Evolutionary conservation across 768 basidiomycete genomes (phyloP), one percentile per base, ranked within the genome.

Genomic region (Lentinula sp.): DNA sequence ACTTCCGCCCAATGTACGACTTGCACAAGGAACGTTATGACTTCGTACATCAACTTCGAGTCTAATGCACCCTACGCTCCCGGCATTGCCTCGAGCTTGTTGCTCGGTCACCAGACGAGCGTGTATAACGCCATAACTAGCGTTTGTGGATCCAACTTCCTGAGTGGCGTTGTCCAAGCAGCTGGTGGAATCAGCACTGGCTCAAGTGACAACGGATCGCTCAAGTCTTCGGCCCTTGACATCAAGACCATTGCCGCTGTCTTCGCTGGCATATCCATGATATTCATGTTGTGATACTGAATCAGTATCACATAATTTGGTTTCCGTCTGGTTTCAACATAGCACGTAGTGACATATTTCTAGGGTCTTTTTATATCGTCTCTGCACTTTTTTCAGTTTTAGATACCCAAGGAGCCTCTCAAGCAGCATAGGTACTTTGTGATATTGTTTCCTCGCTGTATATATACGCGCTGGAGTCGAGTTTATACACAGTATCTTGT

Each of bases 21-120:
- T 13, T 98, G 96, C 85, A 86, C 91, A 11, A 84, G 89, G 70
- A 81, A 81, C 64, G 76, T 95, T 69, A 70, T 98, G 65, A 82
- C 84, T 1, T 65, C 85, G 8, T 99, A 91, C 81, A 86, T 92
- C 72, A 72, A 76, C 60, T 95, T 83, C 73, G 91, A 95, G 75
- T 81, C 84, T 45, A 71, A 72, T 60, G 74, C 77, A 48, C 88
- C 89, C 1, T 98, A 93, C 71, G 90, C 81, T 7, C 83, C 88
- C 32, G 94, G 96, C 54, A 68, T 97, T 31, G 57, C 63, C 61
- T 78, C 80, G 66, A 90, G 87, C 67, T 70, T 77, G 13, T 76
- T 98, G 59, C 76, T 98, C 49, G 69, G 75, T 34, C 82, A 81
- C 51, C 94, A 98, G 74, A 42, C 73, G 15, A 68, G 65, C 7